Evolutionary conservation across 2,329 filamentous ascomycete genomes (phyloP).

Genomic region (Cercospora sesami): DNA sequence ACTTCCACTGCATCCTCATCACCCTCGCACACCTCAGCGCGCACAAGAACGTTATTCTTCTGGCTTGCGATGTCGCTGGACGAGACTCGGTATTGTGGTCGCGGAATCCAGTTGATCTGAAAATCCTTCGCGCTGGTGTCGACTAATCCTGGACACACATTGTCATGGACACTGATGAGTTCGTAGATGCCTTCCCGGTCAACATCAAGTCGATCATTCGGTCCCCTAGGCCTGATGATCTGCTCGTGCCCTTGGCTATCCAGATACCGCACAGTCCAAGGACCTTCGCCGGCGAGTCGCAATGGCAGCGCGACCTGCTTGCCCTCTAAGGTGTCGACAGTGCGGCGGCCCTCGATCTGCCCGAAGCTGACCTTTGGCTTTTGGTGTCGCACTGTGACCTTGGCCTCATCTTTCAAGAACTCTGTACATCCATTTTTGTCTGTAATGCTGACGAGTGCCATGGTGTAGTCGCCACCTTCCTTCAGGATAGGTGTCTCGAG

Average conservation of each 20-base stretch:
- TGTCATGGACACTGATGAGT: constrained; percentile 74
- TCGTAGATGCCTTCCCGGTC: constrained; percentile 67
- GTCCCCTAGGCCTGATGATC: constrained; percentile 43
- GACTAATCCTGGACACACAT: constrained; percentile 76
- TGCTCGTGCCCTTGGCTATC: constrained; percentile 42
- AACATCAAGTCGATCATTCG: constrained; percentile 38
- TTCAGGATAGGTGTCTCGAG: constrained; percentile 74
- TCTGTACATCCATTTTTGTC: constrained; percentile 86
- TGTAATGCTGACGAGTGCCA: constrained; percentile 81
- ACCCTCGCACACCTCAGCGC: constrained; percentile 86
- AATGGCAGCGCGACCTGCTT: constrained; percentile 74
- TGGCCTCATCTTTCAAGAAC: constrained; percentile 78
- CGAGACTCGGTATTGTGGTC: constrained; percentile 67
- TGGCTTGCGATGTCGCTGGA: constrained; percentile 61
- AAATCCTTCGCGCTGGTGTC: constrained; percentile 74
- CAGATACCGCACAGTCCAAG: constrained; percentile 77
- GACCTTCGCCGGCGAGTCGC: constrained; percentile 78
- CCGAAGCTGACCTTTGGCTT: constrained; percentile 85
- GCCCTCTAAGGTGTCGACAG: constrained; percentile 73
- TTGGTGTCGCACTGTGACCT: constrained; percentile 83
- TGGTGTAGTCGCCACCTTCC: constrained; percentile 84
- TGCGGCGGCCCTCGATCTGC: constrained; percentile 75
- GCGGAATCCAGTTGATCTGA: constrained; percentile 78
- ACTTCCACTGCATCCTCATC: constrained; percentile 89
- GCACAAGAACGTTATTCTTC: constrained; percentile 60